phyloP scores from a whole-genome alignment of 2,329 filamentous ascomycete genomes.

The Xylaria arbuscula region DNA sequence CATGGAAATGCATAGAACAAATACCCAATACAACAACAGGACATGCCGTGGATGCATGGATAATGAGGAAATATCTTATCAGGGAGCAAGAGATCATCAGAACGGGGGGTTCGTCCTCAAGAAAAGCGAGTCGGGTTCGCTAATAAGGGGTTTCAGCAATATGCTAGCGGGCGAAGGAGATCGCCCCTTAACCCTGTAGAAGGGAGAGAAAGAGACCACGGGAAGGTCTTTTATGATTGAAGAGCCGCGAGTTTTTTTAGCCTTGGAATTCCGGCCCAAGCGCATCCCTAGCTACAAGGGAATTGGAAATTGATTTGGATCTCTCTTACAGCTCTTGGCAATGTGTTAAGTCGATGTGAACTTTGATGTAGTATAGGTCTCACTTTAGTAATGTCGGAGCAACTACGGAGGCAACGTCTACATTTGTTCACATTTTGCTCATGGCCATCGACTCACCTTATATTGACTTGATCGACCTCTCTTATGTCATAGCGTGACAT shows the following conservation, averaged over 20 bases:
- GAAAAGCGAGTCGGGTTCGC: neutral
- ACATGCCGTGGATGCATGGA: neutral
- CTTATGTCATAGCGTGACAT: constrained; percentile 6
- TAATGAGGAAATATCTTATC: neutral
- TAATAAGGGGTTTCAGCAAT: neutral
- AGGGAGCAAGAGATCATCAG: neutral
- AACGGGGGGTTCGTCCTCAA: neutral
- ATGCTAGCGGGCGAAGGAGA: neutral
- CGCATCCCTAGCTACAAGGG: neutral
- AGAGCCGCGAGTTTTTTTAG: neutral
- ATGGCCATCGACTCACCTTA: neutral
- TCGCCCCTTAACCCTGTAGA: neutral
- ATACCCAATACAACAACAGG: constrained; percentile 1
- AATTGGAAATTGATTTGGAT: neutral
- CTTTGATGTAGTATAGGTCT: neutral
- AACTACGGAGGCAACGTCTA: neutral
- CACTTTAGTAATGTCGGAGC: neutral
- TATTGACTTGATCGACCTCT: neutral
- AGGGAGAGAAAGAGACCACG: neutral
- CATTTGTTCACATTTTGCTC: neutral
- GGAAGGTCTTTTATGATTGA: neutral
- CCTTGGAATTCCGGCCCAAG: neutral
- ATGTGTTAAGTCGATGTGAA: neutral
- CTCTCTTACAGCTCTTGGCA: neutral
- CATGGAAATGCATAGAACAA: neutral